Percentiles rank a stretch among this genome's conserved stretches.
Conservation (phyloP, 345 rosid species). For the Arabidopsis thaliana region DNA sequence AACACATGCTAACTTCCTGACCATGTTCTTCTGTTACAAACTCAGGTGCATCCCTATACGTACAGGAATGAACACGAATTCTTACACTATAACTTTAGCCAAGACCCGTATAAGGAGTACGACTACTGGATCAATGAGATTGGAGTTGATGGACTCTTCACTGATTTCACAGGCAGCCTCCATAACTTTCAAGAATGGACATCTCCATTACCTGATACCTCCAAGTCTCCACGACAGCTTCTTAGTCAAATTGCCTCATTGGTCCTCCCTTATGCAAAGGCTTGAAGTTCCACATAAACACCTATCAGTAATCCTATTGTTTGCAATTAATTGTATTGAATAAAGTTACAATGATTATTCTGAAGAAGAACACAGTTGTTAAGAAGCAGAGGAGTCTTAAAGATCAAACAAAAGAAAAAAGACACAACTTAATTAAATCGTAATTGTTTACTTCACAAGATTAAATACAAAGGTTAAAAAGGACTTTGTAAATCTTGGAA, state of each 20-base stretch:
- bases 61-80: conserved; percentile 66
- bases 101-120: conserved; percentile 79
- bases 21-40: conserved; percentile 25
- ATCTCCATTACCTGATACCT: conserved; percentile 38
- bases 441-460: conserved; percentile 36
- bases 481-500: conserved; percentile 35
- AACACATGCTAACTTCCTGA: conserved; percentile 21
- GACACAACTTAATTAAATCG: background rate
- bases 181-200: conserved; percentile 71
- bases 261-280: conserved; percentile 51
- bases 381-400: conserved; percentile 2
- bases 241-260: conserved; percentile 53
- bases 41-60: conserved; percentile 94
- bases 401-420: conserved; percentile 16
- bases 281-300: conserved; percentile 26
- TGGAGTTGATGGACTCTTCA: conserved; percentile 87
- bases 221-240: conserved; percentile 38
- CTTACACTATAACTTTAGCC: conserved; percentile 73
- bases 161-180: conserved; percentile 91
- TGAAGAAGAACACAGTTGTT: background rate
- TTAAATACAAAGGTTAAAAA: conserved; percentile 3
- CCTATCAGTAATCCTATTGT: background rate
- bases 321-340: background rate
- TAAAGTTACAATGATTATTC: background rate
- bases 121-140: conserved; percentile 81